Evolutionary conservation across 495 filamentous ascomycete genomes (phyloP), one percentile per base, ranked within the genome.

Genomic region (Neurospora tetrasperma): DNA sequence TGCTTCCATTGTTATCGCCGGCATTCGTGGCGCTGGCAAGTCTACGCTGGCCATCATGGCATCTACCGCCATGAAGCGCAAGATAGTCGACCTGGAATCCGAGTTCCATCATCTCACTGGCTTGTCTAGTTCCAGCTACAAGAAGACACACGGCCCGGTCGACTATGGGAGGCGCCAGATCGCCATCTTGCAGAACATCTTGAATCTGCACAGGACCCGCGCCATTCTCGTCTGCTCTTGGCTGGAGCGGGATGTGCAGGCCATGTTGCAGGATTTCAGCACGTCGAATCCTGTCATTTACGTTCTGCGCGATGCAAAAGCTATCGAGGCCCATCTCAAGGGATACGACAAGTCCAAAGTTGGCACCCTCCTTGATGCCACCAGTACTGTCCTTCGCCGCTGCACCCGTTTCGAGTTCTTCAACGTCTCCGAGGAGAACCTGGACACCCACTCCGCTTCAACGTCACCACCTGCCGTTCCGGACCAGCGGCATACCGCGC

Each of bases 391-490:
- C 68, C 84, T 89, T 80, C 82, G 89, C 70, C 83, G 82, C 11
- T 92, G 90, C 75, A 89, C 91, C 0, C 92, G 92, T 75, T 89
- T 89, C 71, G 91, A 93, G 75, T 93, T 90, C 76, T 93, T 89
- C 82, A 94, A 94, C 75, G 79, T 91, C 27, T 89, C 83, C 76
- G 79, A 88, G 77, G 76, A 74, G 23, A 41, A 48, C 62, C 6
- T 18, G 8, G 31, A 68, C 35, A 59, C 54, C 35, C 42, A 46
- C 31, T 23, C 70, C 70, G 43, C 3, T 18, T 38, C 54, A 35
- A 7, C 76, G 23, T 76, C 77, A 23, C 71, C 74, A 23, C 18
- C 62, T 14, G 39, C 76, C 11, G 79, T 82, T 59, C 46, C 78
- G 14, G 86, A 87, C 73, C 85, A 84, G 27, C 80, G 82, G 20